Conservation (phyloP, 306 rosid species). For the Prunus fruticosa region DNA sequence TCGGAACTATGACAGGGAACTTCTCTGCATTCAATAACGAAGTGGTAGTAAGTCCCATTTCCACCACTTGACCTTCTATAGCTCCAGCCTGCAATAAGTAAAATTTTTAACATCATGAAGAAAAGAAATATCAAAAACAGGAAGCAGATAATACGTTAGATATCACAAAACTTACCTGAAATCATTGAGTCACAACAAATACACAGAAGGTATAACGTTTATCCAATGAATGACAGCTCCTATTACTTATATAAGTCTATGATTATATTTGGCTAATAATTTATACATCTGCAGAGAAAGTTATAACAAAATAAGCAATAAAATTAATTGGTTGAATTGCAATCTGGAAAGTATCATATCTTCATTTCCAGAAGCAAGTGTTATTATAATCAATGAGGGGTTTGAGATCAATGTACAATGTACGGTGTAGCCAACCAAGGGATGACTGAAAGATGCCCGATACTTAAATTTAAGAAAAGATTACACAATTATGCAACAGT, state of each 20-base stretch:
- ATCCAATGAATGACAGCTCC: background rate
- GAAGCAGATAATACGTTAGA: background rate
- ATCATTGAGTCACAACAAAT: background rate
- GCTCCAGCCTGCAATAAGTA: slow-evolving; percentile 73
- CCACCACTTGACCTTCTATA: slow-evolving; percentile 91
- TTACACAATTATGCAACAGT: background rate
- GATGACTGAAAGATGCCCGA: background rate
- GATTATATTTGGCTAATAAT: background rate
- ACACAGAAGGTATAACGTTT: background rate
- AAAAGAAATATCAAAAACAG: background rate
- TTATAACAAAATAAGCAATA: background rate
- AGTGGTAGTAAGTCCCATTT: slow-evolving; percentile 87
- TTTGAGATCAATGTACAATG: background rate
- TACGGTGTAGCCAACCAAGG: background rate
- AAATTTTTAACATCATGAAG: background rate
- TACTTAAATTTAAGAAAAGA: background rate
- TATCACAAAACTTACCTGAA: background rate
- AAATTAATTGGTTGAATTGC: background rate
- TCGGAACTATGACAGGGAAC: slow-evolving; percentile 85
- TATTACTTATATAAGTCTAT: background rate
- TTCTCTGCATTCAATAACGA: slow-evolving; percentile 81
- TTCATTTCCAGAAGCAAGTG: background rate
- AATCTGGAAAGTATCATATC: background rate
- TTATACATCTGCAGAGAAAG: background rate
- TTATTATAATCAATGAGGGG: background rate